phyloP scores from a whole-genome alignment of 176 grass and related monocot genomes.

The Pharus latifolius region DNA sequence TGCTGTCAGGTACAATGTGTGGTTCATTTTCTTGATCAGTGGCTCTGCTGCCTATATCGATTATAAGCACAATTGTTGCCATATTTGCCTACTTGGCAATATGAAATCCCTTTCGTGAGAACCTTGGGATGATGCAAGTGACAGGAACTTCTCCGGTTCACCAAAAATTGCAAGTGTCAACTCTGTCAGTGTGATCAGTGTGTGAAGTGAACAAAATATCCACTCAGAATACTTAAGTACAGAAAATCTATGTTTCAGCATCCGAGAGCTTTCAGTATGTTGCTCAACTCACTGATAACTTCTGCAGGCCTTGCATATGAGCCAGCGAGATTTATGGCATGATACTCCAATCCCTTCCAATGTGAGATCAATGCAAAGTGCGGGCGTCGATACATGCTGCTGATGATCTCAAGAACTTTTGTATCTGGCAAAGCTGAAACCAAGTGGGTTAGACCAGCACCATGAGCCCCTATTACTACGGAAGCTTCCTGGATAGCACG shows the following conservation, averaged over 20 bases:
- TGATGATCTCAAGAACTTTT: constrained; percentile 90
- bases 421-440: constrained; percentile 59
- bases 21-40: background rate
- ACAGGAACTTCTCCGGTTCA: background rate
- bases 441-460: constrained; percentile 85
- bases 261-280: constrained; percentile 56
- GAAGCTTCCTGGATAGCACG: constrained; percentile 69
- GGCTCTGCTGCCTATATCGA: background rate
- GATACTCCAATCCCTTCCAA: constrained; percentile 87
- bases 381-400: constrained; percentile 68
- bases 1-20: background rate
- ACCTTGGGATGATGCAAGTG: background rate
- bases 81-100: background rate
- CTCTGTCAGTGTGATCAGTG: background rate
- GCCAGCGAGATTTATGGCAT: constrained; percentile 72
- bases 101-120: background rate
- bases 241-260: constrained; percentile 35
- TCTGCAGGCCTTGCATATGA: constrained; percentile 36
- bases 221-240: background rate
- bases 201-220: background rate
- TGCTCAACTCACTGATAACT: constrained; percentile 42
- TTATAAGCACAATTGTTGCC: background rate
- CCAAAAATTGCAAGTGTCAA: background rate
- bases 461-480: constrained; percentile 85
- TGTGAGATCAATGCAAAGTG: constrained; percentile 77